A percentile compares a stretch with the other conserved stretches of the same genome.
phyloP scores from a whole-genome alignment of 2,329 filamentous ascomycete species.

The Endothia cerciana region DNA sequence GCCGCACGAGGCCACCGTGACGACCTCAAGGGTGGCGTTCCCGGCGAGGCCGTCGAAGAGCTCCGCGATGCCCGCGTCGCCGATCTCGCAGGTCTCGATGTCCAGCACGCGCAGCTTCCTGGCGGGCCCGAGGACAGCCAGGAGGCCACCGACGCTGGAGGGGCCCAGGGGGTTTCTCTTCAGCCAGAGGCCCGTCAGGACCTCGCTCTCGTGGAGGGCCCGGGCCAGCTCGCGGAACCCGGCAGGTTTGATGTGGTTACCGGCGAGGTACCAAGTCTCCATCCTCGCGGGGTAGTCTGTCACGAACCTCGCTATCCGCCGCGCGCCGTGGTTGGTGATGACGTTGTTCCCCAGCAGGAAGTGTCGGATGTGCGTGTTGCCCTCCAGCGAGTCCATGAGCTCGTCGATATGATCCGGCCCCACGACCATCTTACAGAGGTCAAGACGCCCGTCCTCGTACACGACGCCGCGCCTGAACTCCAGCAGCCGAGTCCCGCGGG shows the following conservation, averaged over 20 bases:
- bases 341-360: conserved; percentile 60
- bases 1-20: conserved; percentile 14
- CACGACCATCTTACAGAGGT: conserved; percentile 60
- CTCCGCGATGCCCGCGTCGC: conserved; percentile 48
- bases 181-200: conserved; percentile 56
- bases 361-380: conserved; percentile 52
- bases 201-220: conserved; percentile 47
- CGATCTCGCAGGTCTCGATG: conserved; percentile 57
- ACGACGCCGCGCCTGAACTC: conserved; percentile 46
- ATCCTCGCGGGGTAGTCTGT: conserved; percentile 50
- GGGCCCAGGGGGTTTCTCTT: conserved; percentile 56
- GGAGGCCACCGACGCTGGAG: conserved; percentile 44
- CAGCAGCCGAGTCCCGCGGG: conserved; percentile 40
- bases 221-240: conserved; percentile 48
- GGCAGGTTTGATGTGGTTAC: conserved; percentile 53
- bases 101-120: conserved; percentile 53
- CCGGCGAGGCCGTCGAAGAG: conserved; percentile 46
- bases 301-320: conserved; percentile 50
- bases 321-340: conserved; percentile 53
- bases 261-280: conserved; percentile 60
- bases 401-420: conserved; percentile 54
- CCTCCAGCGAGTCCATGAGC: conserved; percentile 53
- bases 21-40: conserved; percentile 16
- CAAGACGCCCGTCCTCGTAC: conserved; percentile 57
- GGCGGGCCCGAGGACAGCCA: conserved; percentile 46